phyloP scores from a whole-genome alignment of 441 rosid species.

The Eruca vesicaria region DNA sequence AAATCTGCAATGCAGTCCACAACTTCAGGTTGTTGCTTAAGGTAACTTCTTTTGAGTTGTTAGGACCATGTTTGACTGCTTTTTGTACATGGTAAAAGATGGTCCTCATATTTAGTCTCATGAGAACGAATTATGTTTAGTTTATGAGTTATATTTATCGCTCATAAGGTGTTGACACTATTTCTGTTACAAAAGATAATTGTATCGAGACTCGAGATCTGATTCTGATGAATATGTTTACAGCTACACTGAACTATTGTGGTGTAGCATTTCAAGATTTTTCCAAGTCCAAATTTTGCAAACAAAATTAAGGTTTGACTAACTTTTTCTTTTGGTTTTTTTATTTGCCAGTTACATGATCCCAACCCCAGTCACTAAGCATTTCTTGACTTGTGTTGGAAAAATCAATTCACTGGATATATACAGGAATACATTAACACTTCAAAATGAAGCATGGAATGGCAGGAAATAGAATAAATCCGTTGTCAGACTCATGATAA shows the following conservation, averaged over 20 bases:
- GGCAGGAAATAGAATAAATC: not conserved
- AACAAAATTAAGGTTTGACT: not conserved
- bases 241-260: not conserved
- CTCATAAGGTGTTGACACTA: not conserved
- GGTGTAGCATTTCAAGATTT: not conserved
- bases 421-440: not conserved
- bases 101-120: not conserved
- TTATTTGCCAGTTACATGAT: not conserved
- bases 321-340: not conserved
- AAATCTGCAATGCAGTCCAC: not conserved
- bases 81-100: not conserved
- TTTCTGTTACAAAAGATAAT: not conserved
- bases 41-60: not conserved
- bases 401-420: not conserved
- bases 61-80: not conserved
- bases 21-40: not conserved
- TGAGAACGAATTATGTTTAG: too few relatives aligned
- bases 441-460: not conserved
- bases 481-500: not conserved
- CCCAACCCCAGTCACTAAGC: not conserved
- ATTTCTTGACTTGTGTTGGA: not conserved
- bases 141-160: not conserved
- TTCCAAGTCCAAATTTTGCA: not conserved
- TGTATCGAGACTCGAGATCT: not conserved
- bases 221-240: not conserved